Evolutionary conservation across 441 rosid genomes (phyloP).

Genomic region (Gossypium trilobum): DNA sequence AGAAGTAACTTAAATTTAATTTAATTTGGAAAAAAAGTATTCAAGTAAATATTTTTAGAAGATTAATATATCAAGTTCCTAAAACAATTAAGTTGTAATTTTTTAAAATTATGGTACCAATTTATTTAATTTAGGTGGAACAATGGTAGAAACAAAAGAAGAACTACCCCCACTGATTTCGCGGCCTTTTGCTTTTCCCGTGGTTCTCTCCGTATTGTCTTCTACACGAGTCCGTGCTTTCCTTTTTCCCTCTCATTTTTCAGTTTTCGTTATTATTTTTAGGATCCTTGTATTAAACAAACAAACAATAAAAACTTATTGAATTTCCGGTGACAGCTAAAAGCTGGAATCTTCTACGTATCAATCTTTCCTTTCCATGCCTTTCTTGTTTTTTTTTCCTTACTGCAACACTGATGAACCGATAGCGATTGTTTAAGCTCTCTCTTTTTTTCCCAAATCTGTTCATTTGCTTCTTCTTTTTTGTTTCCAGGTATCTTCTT

Average conservation of each 20-base stretch:
- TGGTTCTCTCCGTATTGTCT: background rate
- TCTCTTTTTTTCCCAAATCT: background rate
- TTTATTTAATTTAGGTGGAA: too few species aligned
- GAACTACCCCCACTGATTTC: background rate
- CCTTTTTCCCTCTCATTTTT: background rate
- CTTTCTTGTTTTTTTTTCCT: too few species aligned
- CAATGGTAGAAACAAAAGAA: too few species aligned
- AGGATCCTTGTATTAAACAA: background rate
- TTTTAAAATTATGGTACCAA: too few species aligned
- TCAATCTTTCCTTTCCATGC: too few species aligned
- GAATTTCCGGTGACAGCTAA: background rate
- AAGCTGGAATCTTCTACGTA: background rate
- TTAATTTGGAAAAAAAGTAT: too few species aligned
- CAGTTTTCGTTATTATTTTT: background rate
- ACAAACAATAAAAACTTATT: background rate
- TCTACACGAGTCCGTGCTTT: background rate
- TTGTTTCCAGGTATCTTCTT: background rate
- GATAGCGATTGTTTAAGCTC: too few species aligned
- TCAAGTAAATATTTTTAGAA: too few species aligned
- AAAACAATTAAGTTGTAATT: too few species aligned
- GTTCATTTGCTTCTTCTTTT: background rate
- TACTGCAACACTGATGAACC: too few species aligned
- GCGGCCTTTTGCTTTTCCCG: background rate
- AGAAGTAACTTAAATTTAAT: too few species aligned
- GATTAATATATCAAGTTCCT: too few species aligned